These are phyloP conservation scores for Stenogyne calaminthoides DNA, from an alignment of 305 asterid species.

Conservation along the genomic window DNA sequence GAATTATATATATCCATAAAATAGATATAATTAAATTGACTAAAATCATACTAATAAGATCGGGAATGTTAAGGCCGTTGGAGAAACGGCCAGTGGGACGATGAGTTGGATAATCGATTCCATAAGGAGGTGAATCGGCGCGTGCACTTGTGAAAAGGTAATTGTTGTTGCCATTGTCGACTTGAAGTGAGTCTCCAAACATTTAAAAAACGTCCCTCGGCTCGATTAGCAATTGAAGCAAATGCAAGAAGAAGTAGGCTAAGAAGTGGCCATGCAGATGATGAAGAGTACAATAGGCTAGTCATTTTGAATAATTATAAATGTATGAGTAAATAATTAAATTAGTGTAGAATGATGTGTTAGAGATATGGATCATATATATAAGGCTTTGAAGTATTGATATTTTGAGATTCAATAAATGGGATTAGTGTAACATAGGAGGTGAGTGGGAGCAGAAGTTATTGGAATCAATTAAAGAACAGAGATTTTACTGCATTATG, in stretches of 20 bases:
- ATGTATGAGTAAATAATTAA: background rate
- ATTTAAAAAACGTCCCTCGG: conserved; percentile 63
- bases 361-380: conserved; percentile 12
- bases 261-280: conserved; percentile 34
- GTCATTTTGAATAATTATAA: conserved; percentile 32
- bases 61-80: conserved; percentile 78
- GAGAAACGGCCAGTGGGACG: conserved; percentile 77
- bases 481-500: conserved; percentile 3
- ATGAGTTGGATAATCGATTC: conserved; percentile 65
- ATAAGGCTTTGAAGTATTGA: background rate
- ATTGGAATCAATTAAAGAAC: background rate
- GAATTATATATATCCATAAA: too few species aligned
- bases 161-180: conserved; percentile 74
- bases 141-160: conserved; percentile 57
- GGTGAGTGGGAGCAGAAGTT: background rate
- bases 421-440: conserved; percentile 25
- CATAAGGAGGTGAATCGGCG: conserved; percentile 72
- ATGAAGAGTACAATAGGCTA: conserved; percentile 21
- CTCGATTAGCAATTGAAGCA: conserved; percentile 26
- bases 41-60: conserved; percentile 49
- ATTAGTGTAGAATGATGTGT: conserved; percentile 10
- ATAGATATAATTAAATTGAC: background rate
- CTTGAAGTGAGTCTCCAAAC: conserved; percentile 77
- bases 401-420: conserved; percentile 34
- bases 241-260: conserved; percentile 35